A percentile compares a stretch with the other conserved stretches of the same genome.
These are phyloP conservation scores for Zarea fungicola DNA, from an alignment of 2,329 filamentous ascomycete genomes.

Conservation along the genomic window DNA sequence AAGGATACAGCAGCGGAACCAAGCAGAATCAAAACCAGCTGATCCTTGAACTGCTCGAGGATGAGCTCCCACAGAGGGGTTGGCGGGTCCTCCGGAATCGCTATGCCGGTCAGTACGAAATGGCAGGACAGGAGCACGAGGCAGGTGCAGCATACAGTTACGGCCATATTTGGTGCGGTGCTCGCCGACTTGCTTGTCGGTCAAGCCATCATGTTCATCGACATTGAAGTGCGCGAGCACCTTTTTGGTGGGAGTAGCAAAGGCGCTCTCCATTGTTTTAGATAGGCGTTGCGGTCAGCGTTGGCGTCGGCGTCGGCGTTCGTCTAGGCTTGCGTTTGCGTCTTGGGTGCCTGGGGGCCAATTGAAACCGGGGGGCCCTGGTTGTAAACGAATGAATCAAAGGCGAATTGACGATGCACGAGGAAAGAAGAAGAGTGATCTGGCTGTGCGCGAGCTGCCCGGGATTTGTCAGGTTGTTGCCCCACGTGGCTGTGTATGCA, in stretches of 20 bases:
- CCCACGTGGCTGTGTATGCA: conserved; percentile 14
- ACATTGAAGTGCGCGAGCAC: conserved; percentile 57
- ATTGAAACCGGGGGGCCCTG: conserved; percentile 3
- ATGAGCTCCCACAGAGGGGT: conserved; percentile 96
- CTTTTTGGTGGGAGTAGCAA: conserved; percentile 50
- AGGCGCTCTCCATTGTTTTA: conserved; percentile 58
- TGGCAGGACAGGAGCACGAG: neutral
- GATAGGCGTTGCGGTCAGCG: conserved; percentile 19
- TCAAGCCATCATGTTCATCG: conserved; percentile 50
- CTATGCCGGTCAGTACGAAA: conserved; percentile 28
- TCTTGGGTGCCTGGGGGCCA: conserved; percentile 1
- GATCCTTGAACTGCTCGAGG: conserved; percentile 98
- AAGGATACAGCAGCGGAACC: conserved; percentile 93
- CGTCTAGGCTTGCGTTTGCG: neutral
- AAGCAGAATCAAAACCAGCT: conserved; percentile 91
- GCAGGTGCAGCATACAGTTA: conserved; percentile 49
- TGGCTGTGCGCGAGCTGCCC: conserved; percentile 3
- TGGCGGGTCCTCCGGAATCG: conserved; percentile 78
- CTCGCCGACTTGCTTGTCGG: conserved; percentile 51
- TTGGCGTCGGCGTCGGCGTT: conserved; percentile 5
- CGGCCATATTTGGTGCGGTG: conserved; percentile 56
- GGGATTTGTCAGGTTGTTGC: conserved; percentile 13
- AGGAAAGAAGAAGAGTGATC: conserved; percentile 7
- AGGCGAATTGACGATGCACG: conserved; percentile 7
- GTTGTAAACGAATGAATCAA: conserved; percentile 7